Base-by-base conservation (phyloP, 2,329 filamentous ascomycete genomes). In the Talaromyces piceae region DNA sequence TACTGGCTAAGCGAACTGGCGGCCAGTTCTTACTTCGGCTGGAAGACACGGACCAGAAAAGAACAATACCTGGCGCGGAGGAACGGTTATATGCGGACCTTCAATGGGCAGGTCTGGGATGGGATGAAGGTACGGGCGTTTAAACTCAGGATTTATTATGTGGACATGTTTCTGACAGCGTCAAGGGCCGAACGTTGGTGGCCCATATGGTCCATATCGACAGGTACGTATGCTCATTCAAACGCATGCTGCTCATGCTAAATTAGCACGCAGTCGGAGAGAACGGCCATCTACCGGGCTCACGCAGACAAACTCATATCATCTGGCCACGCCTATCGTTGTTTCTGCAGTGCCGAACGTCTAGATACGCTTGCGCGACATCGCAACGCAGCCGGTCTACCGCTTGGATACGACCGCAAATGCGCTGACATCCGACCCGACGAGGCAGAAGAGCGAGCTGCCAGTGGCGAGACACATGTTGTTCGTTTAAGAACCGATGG, bases 31-130 rank as follows among this genome's bases (percentile, higher is more conserved):
- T 98, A 9, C 73, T 98, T 46, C 83, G 93, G 8, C 83, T 98
- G 56, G 93, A 98, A 73, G 93, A 98, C 67, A 98, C 93, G 4
- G 93, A 97, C 70, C 87, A 88, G 87, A 88, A 86, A 72, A 83
- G 93, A 54, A 84, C 91, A 7, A 82, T 97, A 3, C 71, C 76
- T 0, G 90, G 86, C 63, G 90, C 93, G 1, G 90, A 96, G 66
- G 68, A 84, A 54, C 80, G 83, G 50, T 72, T 98, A 3, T 87
- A 86, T 57, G 74, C 86, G 53, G 91, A 97, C 64, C 70, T 98
- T 49, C 77, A 78, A 71, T 98, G 93, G 93, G 87, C 90, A 16
- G 90, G 91, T 0, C 73, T 98, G 27, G 74, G 85, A 49, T 98
- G 91, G 91, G 91, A 96, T 68, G 94, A 98, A 81, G 91, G 84